These are phyloP conservation scores for Dianthus caryophyllus DNA, from an alignment of 148 eudicot genomes.

Conservation along the genomic window DNA sequence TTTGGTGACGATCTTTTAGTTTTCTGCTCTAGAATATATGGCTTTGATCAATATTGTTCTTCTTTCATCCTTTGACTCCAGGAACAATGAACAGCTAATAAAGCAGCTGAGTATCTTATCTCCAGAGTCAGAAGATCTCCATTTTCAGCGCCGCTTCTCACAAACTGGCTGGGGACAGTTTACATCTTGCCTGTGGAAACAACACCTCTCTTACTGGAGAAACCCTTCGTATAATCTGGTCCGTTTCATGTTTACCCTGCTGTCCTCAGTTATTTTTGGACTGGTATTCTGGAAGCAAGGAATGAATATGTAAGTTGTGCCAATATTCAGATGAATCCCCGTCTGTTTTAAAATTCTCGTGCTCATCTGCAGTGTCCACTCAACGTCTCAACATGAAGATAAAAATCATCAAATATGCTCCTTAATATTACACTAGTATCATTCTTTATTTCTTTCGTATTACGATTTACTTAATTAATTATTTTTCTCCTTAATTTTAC, in stretches of 20 bases:
- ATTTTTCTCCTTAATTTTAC: constrained; percentile 23
- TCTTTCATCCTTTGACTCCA: constrained; percentile 25
- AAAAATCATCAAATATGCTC: background rate
- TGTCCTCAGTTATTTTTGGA: constrained; percentile 53
- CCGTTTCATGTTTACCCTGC: constrained; percentile 32
- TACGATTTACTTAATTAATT: background rate
- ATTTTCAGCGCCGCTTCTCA: constrained; percentile 49
- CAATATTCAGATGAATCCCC: constrained; percentile 1
- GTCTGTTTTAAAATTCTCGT: constrained; percentile 12
- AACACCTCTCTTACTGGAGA: constrained; percentile 78
- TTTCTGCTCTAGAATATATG: no score
- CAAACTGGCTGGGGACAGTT: constrained; percentile 75
- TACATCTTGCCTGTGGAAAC: constrained; percentile 80
- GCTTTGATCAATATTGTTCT: background rate
- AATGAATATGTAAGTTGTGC: constrained; percentile 47
- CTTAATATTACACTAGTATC: no score
- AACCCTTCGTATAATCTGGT: constrained; percentile 69
- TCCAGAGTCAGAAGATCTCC: constrained; percentile 53
- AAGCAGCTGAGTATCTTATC: constrained; percentile 42
- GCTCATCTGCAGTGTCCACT: no score
- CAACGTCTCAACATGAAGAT: no score
- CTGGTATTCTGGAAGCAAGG: constrained; percentile 72
- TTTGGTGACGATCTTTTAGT: no score
- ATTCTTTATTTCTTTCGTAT: background rate
- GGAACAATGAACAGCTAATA: constrained; percentile 53